Percentiles rank a stretch among this genome's conserved stretches.
These are phyloP conservation scores for Suillus placidus DNA, from an alignment of 768 basidiomycete species.

Conservation along the genomic window DNA sequence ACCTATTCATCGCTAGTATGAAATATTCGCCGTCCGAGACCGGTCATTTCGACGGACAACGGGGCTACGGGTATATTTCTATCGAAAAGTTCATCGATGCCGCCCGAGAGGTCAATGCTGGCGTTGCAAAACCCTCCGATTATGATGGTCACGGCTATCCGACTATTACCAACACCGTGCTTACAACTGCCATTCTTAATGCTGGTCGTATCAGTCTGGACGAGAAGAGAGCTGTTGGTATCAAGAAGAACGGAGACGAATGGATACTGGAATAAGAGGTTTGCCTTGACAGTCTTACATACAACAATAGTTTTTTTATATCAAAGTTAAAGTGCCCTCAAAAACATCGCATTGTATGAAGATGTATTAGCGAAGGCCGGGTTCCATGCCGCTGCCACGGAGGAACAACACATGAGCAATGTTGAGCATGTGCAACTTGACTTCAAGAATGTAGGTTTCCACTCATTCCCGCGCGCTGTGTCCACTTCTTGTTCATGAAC, in stretches of 20 bases:
- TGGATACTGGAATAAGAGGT: slow-evolving; percentile 68
- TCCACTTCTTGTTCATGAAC: background rate
- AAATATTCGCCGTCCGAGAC: slow-evolving; percentile 92
- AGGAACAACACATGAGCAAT: background rate
- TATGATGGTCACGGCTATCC: slow-evolving; percentile 83
- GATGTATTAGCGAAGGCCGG: background rate
- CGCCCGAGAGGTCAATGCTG: slow-evolving; percentile 75
- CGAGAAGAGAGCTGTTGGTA: slow-evolving; percentile 82
- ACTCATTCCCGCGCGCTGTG: background rate
- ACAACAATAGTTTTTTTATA: slow-evolving; percentile 20
- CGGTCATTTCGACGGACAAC: slow-evolving; percentile 93
- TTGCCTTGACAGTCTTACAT: slow-evolving; percentile 4
- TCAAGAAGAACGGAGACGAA: slow-evolving; percentile 63
- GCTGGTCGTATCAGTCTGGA: slow-evolving; percentile 90
- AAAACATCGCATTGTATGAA: background rate
- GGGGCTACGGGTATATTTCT: slow-evolving; percentile 89
- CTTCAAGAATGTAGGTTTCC: background rate
- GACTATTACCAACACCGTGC: slow-evolving; percentile 86
- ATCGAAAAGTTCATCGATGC: slow-evolving; percentile 93
- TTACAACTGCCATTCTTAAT: slow-evolving; percentile 86
- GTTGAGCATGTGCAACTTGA: background rate
- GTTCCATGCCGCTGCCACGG: background rate
- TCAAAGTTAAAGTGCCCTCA: slow-evolving; percentile 6
- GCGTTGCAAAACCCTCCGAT: slow-evolving; percentile 61
- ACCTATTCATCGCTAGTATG: slow-evolving; percentile 57